These are phyloP conservation scores for Medicago ruthenica DNA, from an alignment of 306 rosid species.

Conservation along the genomic window DNA sequence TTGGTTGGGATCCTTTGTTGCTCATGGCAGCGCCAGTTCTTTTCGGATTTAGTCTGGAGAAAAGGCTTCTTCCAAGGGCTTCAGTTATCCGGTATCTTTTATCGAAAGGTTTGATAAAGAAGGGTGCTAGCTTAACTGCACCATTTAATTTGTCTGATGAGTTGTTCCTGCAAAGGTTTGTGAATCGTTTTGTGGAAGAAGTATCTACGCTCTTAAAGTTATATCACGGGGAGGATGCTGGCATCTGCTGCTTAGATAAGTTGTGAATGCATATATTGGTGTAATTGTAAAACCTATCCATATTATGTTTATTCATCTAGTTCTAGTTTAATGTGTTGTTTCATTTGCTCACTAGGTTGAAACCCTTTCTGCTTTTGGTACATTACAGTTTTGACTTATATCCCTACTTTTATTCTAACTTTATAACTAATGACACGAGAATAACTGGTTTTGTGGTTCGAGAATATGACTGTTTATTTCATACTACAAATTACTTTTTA, in stretches of 20 bases:
- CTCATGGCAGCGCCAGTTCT: background rate
- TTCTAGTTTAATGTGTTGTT: background rate
- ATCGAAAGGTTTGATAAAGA: slow-evolving; percentile 49
- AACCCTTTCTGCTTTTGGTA: too few relatives aligned
- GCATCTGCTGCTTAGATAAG: background rate
- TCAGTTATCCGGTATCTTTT: slow-evolving; percentile 40
- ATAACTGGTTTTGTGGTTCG: background rate
- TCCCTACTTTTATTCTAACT: background rate
- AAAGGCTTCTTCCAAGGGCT: slow-evolving; percentile 54
- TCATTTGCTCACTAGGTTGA: too few relatives aligned
- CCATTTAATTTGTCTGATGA: slow-evolving; percentile 22
- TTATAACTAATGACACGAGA: background rate
- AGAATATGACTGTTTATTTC: slow-evolving; percentile 18
- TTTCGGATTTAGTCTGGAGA: slow-evolving; percentile 50
- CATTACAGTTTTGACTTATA: slow-evolving; percentile 2
- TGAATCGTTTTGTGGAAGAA: slow-evolving; percentile 26
- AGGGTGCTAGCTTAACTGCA: slow-evolving; percentile 18
- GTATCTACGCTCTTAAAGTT: slow-evolving; percentile 24
- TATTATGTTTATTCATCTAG: slow-evolving; percentile 11
- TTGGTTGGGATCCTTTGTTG: slow-evolving; percentile 46
- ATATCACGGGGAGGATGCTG: slow-evolving; percentile 18
- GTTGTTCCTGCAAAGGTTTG: slow-evolving; percentile 42
- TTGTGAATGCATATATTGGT: background rate
- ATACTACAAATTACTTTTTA: background rate
- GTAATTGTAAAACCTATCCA: background rate